Base-by-base conservation (phyloP, 768 basidiomycete genomes). In the Boletus vinaceobasis region DNA sequence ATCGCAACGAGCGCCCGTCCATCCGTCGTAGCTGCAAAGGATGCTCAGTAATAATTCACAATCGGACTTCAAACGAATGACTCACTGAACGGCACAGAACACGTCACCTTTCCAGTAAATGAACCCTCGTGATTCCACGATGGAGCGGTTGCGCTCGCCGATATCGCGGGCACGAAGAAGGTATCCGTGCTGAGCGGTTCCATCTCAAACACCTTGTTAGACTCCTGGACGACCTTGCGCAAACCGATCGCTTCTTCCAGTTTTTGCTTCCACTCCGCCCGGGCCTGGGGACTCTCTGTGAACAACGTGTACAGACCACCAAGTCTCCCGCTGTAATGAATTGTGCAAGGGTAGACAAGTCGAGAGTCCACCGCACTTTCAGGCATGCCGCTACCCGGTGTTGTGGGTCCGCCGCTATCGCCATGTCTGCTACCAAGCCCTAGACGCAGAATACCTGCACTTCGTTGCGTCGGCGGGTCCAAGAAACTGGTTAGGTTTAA, bases 201-300 rank as follows among this genome's bases (percentile, higher is more conserved):
- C 54, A 94, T 81, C 73, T 98, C 94, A 61, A 98, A 97, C 17
- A 92, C 92, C 75, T 93, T 93, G 71, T 93, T 94, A 26, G 89
- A 88, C 66, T 98, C 95, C 66, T 95, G 89, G 29, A 94, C 92
- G 33, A 88, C 85, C 63, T 82, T 86, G 43, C 95, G 83, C 52
- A 96, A 66, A 9, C 86, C 88, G 48, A 93, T 82, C 15, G 95
- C 94, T 69, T 96, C 90, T 55, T 93, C 85, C 5, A 98, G 73
- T 69, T 92, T 94, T 62, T 83, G 76, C 70, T 91, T 87, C 97
- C 97, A 99, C 55, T 95, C 93, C 8, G 75, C 66, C 2, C 96
- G 83, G 3, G 81, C 81, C 38, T 87, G 84, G 4, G 80, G 73
- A 0, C 86, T 83, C 59, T 98, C 95, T 7, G 94, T 89, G 69